These are phyloP conservation scores for Candida railenensis DNA, from an alignment of 805 yeast genomes.

Conservation along the genomic window DNA sequence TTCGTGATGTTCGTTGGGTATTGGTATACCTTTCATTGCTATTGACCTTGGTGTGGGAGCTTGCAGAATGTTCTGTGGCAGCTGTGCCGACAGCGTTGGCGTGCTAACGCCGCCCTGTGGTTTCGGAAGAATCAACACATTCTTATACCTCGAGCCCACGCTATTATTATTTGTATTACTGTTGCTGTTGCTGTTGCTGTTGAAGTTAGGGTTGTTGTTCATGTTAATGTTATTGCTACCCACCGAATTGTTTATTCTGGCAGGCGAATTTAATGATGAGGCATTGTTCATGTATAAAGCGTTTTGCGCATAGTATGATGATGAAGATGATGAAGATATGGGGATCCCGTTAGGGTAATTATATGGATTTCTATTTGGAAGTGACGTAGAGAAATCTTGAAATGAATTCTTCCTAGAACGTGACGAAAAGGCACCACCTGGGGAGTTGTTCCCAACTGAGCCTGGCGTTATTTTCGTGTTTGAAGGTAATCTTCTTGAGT, in stretches of 20 bases:
- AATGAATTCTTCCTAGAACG: constrained; percentile 3
- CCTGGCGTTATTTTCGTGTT: constrained; percentile 6
- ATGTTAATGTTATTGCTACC: neutral
- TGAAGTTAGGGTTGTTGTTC: constrained; percentile 1
- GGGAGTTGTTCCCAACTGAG: constrained; percentile 3
- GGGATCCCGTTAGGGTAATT: constrained; percentile 4
- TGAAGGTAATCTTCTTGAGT: constrained; percentile 35
- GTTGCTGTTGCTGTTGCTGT: constrained; percentile 8
- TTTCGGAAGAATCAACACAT: constrained; percentile 41
- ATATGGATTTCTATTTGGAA: constrained; percentile 1
- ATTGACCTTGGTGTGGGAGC: constrained; percentile 2
- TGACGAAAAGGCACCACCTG: neutral
- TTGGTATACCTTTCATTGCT: constrained; percentile 28
- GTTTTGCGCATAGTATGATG: neutral
- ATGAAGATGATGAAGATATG: neutral
- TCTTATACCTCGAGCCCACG: constrained; percentile 26
- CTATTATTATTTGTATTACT: neutral
- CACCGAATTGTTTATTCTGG: neutral
- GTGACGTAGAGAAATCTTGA: constrained; percentile 2
- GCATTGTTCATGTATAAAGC: neutral
- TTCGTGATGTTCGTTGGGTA: constrained; percentile 16
- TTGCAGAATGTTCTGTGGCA: neutral
- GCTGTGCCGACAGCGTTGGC: constrained; percentile 6
- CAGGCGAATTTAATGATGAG: neutral
- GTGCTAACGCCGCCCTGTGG: constrained; percentile 18